phyloP scores from a whole-genome alignment of 306 rosid species.

The Fragaria nilgerrensis region DNA sequence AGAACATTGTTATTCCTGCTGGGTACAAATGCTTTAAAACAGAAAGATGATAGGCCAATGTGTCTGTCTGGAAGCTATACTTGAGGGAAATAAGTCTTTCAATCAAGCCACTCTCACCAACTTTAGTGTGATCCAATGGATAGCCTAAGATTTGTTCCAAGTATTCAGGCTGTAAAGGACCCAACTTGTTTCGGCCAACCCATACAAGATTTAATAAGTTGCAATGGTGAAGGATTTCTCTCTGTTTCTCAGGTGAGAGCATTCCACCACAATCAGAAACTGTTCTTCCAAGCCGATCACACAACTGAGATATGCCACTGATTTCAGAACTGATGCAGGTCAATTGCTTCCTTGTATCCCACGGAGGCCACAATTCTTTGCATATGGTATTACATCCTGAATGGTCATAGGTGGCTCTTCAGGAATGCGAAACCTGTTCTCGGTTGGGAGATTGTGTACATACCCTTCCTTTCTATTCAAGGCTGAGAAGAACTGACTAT shows the following conservation, averaged over 20 bases:
- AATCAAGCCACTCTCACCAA: conserved; percentile 35
- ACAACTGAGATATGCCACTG: conserved; percentile 48
- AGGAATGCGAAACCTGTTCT: conserved; percentile 57
- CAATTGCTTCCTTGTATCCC: conserved; percentile 83
- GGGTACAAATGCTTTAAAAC: conserved; percentile 70
- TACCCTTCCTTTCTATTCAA: conserved; percentile 79
- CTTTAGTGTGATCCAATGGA: conserved; percentile 62
- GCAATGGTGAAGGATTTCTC: conserved; percentile 61
- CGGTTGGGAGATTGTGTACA: conserved; percentile 83
- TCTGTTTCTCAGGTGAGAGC: conserved; percentile 54
- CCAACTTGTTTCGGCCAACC: conserved; percentile 57
- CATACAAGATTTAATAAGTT: conserved; percentile 66
- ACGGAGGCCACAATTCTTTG: conserved; percentile 89
- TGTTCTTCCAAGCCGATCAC: conserved; percentile 55
- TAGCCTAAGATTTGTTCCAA: conserved; percentile 76
- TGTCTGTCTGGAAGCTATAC: conserved; percentile 79
- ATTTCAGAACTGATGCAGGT: conserved; percentile 60
- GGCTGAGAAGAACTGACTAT: conserved; percentile 65
- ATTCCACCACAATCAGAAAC: conserved; percentile 49
- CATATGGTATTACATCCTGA: conserved; percentile 58
- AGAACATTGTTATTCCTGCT: conserved; percentile 58
- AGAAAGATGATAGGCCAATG: conserved; percentile 76
- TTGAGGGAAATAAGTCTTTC: conserved; percentile 66
- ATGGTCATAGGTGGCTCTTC: conserved; percentile 70
- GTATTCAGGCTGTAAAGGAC: conserved; percentile 59